A percentile compares a stretch with the other conserved stretches of the same genome.
phyloP scores from a whole-genome alignment of 768 basidiomycete genomes.

The Mycena capillaripes region DNA sequence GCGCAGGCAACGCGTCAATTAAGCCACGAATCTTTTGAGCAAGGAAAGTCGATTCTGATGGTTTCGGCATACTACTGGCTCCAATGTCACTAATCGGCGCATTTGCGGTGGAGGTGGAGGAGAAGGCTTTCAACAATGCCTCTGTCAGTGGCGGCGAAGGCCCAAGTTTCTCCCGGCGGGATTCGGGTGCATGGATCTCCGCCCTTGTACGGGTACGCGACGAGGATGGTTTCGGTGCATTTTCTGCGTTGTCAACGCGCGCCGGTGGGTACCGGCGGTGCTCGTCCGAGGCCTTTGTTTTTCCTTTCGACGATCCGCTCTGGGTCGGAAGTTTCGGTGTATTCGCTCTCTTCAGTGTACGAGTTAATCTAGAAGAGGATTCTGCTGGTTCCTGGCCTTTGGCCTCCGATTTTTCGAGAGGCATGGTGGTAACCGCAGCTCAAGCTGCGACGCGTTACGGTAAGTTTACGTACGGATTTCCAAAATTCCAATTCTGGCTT shows the following conservation, averaged over 20 bases:
- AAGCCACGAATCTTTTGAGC: conserved; percentile 28
- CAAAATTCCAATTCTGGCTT: too few species aligned
- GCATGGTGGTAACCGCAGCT: not conserved
- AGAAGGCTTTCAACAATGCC: not conserved
- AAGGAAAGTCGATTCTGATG: conserved; percentile 18
- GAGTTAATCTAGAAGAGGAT: not conserved
- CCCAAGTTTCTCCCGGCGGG: not conserved
- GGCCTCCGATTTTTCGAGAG: not conserved
- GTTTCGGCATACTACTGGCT: not conserved
- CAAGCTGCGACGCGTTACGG: not conserved
- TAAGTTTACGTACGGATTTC: not conserved
- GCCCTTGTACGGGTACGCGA: not conserved
- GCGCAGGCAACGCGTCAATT: conserved; percentile 23
- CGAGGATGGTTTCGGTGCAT: not conserved
- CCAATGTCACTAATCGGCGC: not conserved
- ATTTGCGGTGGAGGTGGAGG: not conserved
- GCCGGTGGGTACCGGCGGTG: not conserved
- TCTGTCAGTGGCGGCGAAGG: not conserved
- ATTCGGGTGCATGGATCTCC: not conserved
- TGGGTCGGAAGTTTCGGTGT: not conserved
- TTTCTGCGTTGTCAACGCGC: not conserved
- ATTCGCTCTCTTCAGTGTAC: not conserved
- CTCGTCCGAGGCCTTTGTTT: not conserved
- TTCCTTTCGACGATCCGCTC: not conserved
- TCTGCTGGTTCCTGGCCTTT: conserved; percentile 5